A percentile compares a stretch with the other conserved stretches of the same genome.
Evolutionary conservation across 345 rosid genomes (phyloP).

Genomic region (Physaria fendleri): DNA sequence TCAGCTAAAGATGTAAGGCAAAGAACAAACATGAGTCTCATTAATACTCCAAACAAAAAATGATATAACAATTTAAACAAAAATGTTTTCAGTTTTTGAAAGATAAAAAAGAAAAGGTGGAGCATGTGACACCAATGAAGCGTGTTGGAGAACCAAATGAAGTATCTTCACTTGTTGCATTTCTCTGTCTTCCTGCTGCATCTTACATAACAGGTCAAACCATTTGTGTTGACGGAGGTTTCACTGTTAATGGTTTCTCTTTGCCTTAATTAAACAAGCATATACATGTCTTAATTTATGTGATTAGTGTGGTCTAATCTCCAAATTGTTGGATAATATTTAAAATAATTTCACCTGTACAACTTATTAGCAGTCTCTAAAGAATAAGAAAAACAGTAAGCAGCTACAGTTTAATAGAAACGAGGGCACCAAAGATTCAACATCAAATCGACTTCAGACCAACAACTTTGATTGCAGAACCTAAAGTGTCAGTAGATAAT

Average conservation of each 20-base stretch:
- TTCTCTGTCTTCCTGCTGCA: conserved; percentile 39
- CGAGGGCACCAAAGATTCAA: too few species aligned
- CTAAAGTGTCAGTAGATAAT: too few species aligned
- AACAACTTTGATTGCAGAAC: too few species aligned
- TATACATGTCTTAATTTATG: not conserved
- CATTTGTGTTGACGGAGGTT: conserved; percentile 38
- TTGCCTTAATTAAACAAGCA: not conserved
- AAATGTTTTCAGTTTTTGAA: too few species aligned
- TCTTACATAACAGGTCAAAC: conserved; percentile 45
- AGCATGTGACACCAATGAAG: not conserved
- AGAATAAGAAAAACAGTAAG: too few species aligned
- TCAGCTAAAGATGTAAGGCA: not conserved
- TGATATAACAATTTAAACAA: too few species aligned
- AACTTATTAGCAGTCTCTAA: too few species aligned
- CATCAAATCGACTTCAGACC: too few species aligned
- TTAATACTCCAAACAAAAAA: too few species aligned
- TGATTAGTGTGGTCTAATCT: too few species aligned
- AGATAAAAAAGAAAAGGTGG: not conserved
- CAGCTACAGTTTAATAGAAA: too few species aligned
- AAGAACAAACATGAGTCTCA: not conserved
- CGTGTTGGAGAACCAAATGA: not conserved
- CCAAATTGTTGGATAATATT: not conserved
- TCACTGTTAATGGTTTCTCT: conserved; percentile 26
- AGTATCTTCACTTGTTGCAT: not conserved
- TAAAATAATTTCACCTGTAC: conserved; percentile 9